Base-by-base conservation (phyloP, 1,284 basidiomycete species). In the Apiotrichum mycotoxinovorans region DNA sequence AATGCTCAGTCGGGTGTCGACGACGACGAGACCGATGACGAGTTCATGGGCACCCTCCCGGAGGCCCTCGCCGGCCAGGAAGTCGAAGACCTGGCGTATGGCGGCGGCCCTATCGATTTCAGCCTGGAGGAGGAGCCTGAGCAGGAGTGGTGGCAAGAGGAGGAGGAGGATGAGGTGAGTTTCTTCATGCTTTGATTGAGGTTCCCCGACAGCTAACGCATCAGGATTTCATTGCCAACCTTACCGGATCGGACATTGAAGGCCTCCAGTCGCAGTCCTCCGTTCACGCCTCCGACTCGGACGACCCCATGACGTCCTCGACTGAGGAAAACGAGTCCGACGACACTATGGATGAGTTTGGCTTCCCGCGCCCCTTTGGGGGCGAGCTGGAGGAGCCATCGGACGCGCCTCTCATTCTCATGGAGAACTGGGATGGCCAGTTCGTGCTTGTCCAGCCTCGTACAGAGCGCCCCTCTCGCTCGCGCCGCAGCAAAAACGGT, bases 361-460 rank as follows among this genome's bases (percentile, higher is more conserved):
- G 74, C n/a, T 71, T 73, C 53, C 69, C 72, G 0, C 57, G 67
- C 4, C 61, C 64, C 22, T 60, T 60, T 37, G 54, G 43, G 2
- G 49, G 54, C 14, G 41, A 62, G 9, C 41, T 52, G 22, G 41
- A 48, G 22, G 50, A 54, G 11, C 51, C 46, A 4, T 55, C 53
- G 2, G 61, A 64, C 33, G 58, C 58, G 15, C 67, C 67, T 20
- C 62, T 75, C 12, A 64, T 75, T n/a, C 62, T 75, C 26, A 75
- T 75, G 74, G 71, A 75, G 62, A 71, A 75, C 55, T 75, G 74
- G 74, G 71, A 74, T 35, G 74, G 74, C 12, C 68, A 74, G 57
- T 69, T 73, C 23, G 71, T 74, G 2, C 66, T 75, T 22, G 73
- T 75, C 25, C 71, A 75, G 58, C 70, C 73, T 0, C 52, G 69